Evolutionary conservation across 805 yeast species (phyloP), one percentile per base, ranked within the genome.

Genomic region (Ogataea angusta): DNA sequence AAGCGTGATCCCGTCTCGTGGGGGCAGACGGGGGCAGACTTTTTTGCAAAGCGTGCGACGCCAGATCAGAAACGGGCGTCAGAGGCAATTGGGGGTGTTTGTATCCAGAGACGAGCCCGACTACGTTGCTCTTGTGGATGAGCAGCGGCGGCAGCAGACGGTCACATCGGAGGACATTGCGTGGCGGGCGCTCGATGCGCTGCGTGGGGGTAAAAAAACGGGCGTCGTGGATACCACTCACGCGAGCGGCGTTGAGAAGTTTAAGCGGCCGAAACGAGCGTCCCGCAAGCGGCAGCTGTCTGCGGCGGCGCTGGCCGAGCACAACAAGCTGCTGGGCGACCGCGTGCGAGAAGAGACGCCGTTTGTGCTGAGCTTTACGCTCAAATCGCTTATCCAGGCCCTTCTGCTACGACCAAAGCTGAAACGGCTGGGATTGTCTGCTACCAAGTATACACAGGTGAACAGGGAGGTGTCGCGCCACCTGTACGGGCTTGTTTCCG

Each of bases 401-500:
- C 55, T 73, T 35, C 61, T 77, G 23, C 80, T 85, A 9, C 63
- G 87, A 29, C 65, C 70, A 14, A 68, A 64, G 14, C 54, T 85
- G 34, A 64, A 78, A 35, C 75, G 76, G 2, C 57, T 58, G 49
- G 22, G 64, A 36, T 44, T 56, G 7, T 40, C 53, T 8, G 43
- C 55, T 9, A 39, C 42, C 1, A 30, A 47, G 17, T 86, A 80
- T 55, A 82, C 87, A 3, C 59, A 57, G 12, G 69, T 85, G 40
- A 85, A 85, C 60, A 76, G 75, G 62, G 63, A 62, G 3, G 79
- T 84, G 5, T 82, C 90, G 10, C 68, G 86, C 38, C 63, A 65
- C 30, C 57, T 84, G 14, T 85, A 86, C 56, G 61, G 62, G 14
- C 28, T 47, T 10, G 41, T 61, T 1, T 18, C 38, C 3, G 25